phyloP scores from a whole-genome alignment of 352 stramenopile genomes.

The Pythium scleroteichum region DNA sequence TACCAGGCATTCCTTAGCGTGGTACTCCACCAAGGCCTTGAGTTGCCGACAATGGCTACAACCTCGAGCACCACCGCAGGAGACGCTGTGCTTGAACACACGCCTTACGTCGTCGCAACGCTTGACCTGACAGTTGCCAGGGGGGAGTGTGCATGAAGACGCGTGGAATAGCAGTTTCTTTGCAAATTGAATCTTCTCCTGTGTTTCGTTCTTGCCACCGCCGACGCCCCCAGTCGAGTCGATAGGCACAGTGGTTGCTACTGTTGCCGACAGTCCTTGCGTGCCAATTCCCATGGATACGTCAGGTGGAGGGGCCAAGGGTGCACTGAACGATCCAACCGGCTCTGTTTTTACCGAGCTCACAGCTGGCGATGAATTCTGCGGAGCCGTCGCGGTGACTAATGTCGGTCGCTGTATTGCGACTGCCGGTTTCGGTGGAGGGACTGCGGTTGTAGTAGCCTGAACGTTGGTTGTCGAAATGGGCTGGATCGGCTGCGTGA shows the following conservation, averaged over 20 bases:
- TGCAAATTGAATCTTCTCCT: conserved; percentile 86
- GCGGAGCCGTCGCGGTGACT: conserved; percentile 14
- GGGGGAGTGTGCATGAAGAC: conserved; percentile 55
- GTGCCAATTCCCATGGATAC: background rate
- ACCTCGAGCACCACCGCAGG: conserved; percentile 61
- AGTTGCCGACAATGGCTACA: conserved; percentile 84
- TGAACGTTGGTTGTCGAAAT: background rate
- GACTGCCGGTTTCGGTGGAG: background rate
- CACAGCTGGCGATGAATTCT: background rate
- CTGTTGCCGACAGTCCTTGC: background rate
- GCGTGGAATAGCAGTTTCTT: conserved; percentile 81
- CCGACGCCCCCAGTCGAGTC: conserved; percentile 11
- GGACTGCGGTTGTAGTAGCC: background rate
- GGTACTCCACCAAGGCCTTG: conserved; percentile 83
- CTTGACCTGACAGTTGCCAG: conserved; percentile 78
- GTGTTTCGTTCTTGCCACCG: conserved; percentile 36
- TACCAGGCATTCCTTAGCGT: conserved; percentile 77
- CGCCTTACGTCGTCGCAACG: conserved; percentile 85
- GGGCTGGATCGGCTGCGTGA: background rate
- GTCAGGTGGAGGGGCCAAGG: background rate
- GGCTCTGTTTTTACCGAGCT: conserved; percentile 22
- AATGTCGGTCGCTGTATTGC: conserved; percentile 33
- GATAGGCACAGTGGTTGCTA: background rate
- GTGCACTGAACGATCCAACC: background rate
- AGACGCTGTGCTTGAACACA: conserved; percentile 85